Evolutionary conservation across 805 yeast species (phyloP), one percentile per base, ranked within the genome.

Genomic region (Kurtzmaniella cleridarum): DNA sequence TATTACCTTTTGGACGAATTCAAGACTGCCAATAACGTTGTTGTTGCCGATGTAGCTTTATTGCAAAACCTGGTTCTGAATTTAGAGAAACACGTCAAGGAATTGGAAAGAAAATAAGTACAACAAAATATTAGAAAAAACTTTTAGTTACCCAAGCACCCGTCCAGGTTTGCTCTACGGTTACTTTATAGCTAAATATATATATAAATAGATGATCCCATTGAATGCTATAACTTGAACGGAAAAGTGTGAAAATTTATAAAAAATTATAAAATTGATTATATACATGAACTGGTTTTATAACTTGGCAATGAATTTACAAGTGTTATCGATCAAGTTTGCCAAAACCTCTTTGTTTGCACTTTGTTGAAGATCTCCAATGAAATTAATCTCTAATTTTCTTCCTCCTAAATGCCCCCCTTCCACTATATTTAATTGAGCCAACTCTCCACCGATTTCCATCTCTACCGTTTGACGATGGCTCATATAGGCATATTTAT

Each of bases 1-100:
- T 82, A 78, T 59, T 87, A 85, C 61, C 69, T 85, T 48, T 61
- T 85, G 42, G 93, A 86, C 53, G 84, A 84, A 59, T 85, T 84
- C 71, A 79, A 81, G 57, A 68, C 73, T 44, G 76, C 91, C 49
- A 84, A 81, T 57, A 75, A 74, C 50, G 83, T 83, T 14, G 76
- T 87, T 41, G 73, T 85, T 41, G 76, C 86, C 37, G 96, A 87
- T 54, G 84, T 87, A 15, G 66, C 84, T 39, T 62, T 79, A 17
- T 75, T 88, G 54, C 84, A 83, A 47, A 76, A 74, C 51, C 78
- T 88, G 20, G 79, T 86, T 44, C 68, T 76, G 49, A 72, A 70
- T 44, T 74, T 86, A 53, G 91, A 83, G 54, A 73, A 74, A 46
- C 86, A 82, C 51, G 84, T 86, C 46, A 75, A 74, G 61, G 62